Evolutionary conservation across 2,329 filamentous ascomycete species (phyloP).

Genomic region (Arthroderma uncinatum): DNA sequence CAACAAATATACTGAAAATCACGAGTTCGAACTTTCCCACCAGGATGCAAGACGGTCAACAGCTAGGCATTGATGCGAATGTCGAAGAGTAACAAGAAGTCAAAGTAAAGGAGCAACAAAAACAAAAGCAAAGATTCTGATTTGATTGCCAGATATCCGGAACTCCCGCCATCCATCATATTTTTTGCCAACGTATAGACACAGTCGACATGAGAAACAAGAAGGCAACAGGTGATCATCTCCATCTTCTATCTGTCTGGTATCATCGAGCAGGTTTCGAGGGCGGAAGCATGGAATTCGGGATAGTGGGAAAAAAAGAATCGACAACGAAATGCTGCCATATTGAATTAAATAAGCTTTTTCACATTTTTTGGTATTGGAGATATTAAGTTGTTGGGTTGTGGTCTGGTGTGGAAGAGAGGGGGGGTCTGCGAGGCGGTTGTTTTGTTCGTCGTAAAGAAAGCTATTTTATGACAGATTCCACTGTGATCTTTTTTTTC

Average conservation of each 20-base stretch:
- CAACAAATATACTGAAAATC: neutral
- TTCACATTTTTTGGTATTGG: conserved; percentile 8
- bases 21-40: neutral
- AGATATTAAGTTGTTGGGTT: conserved; percentile 1
- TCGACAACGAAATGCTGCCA: conserved; percentile 2
- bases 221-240: conserved; percentile 26
- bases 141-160: conserved; percentile 73
- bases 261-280: conserved; percentile 8
- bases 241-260: conserved; percentile 40
- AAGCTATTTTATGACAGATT: conserved; percentile 8
- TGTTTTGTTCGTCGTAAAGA: conserved; percentile 2
- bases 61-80: neutral
- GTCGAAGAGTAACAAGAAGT: neutral
- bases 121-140: conserved; percentile 9
- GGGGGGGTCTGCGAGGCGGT: neutral
- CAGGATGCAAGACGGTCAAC: neutral
- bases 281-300: conserved; percentile 5
- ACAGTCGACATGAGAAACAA: conserved; percentile 23
- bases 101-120: neutral
- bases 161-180: conserved; percentile 46
- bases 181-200: conserved; percentile 22
- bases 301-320: conserved; percentile 18
- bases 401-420: neutral
- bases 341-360: conserved; percentile 3
- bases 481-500: conserved; percentile 4